phyloP scores from a whole-genome alignment of 2,329 filamentous ascomycete species.

The Ceratocystis destructans region DNA sequence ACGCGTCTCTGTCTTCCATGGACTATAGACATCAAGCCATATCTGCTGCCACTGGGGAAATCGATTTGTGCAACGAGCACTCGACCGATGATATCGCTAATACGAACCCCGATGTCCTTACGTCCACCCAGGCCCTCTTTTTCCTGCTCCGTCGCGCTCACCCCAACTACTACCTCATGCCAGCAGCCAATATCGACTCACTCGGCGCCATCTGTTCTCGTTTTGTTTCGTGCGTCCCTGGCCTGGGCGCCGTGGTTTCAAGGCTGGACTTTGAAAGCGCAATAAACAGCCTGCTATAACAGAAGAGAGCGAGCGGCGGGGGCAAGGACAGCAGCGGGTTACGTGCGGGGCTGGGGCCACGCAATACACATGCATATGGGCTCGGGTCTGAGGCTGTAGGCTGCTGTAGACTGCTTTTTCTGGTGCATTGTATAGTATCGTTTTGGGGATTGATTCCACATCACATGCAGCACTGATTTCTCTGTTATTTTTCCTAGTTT shows the following conservation, averaged over 20 bases:
- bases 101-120: slow-evolving; percentile 28
- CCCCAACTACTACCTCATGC: neutral
- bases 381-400: neutral
- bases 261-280: slow-evolving; percentile 1
- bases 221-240: neutral
- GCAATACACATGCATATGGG: neutral
- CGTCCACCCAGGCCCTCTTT: slow-evolving; percentile 43
- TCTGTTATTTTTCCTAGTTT: neutral
- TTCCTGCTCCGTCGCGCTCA: slow-evolving; percentile 30
- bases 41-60: neutral
- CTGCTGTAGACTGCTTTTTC: neutral
- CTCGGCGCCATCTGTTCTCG: neutral
- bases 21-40: neutral
- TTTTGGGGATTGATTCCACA: slow-evolving; percentile 3
- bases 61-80: slow-evolving; percentile 8
- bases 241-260: neutral
- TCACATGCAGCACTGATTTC: slow-evolving; percentile 2
- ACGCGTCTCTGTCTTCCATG: neutral
- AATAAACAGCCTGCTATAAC: neutral
- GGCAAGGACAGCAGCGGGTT: neutral
- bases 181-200: neutral
- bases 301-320: neutral
- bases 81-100: neutral
- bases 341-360: neutral
- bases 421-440: neutral